A percentile compares a stretch with the other conserved stretches of the same genome.
Evolutionary conservation across 208 protist genomes (phyloP).

Genomic region (Herpetomonas samuelpessoai): DNA sequence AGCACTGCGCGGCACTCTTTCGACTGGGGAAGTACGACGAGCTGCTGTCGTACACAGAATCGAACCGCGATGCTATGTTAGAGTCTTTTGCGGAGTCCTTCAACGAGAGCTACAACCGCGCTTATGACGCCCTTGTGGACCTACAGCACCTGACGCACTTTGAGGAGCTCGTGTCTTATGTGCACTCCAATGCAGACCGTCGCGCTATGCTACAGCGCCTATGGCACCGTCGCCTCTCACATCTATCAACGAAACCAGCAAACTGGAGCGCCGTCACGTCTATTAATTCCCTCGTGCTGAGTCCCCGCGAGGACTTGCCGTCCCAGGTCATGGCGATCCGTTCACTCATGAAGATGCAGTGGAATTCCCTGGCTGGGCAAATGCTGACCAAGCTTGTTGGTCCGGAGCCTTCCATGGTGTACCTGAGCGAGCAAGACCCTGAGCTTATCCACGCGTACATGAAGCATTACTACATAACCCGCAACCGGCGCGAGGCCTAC

Average conservation of each 20-base stretch:
- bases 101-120: conserved; percentile 82
- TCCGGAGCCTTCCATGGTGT: conserved; percentile 23
- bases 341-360: conserved; percentile 81
- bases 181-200: conserved; percentile 60
- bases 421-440: conserved; percentile 63
- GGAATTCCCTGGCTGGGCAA: conserved; percentile 67
- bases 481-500: conserved; percentile 64
- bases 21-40: conserved; percentile 47
- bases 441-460: conserved; percentile 88
- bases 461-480: conserved; percentile 65
- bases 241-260: conserved; percentile 88
- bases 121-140: conserved; percentile 94
- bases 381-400: conserved; percentile 61
- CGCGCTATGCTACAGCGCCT: conserved; percentile 61
- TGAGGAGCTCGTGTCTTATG: conserved; percentile 98
- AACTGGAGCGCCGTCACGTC: conserved; percentile 94
- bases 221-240: conserved; percentile 88
- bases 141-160: conserved; percentile 98
- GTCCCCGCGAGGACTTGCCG: conserved; percentile 89
- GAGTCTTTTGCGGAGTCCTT: conserved; percentile 81
- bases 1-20: conserved; percentile 78
- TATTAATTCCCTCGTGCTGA: conserved; percentile 95
- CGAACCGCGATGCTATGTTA: conserved; percentile 58
- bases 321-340: conserved; percentile 96
- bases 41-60: conserved; percentile 54